Evolutionary conservation across 306 rosid species (phyloP).

Genomic region (Castanea sativa): DNA sequence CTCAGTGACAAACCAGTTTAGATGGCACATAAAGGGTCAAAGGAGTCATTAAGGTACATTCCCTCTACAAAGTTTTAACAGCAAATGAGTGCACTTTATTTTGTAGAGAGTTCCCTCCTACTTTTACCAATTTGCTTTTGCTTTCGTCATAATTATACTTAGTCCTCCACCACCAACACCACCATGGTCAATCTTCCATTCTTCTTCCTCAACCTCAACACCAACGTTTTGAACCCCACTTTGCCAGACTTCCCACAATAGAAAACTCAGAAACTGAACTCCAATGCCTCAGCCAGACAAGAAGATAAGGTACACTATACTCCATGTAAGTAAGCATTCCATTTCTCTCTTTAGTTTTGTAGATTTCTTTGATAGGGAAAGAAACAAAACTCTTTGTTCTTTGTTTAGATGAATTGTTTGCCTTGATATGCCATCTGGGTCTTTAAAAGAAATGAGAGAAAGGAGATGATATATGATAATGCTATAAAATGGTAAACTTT

Average conservation of each 20-base stretch:
- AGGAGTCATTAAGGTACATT: constrained; percentile 26
- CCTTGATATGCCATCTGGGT: background rate
- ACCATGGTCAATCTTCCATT: constrained; percentile 1
- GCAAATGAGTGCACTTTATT: constrained; percentile 65
- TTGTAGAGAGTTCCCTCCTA: constrained; percentile 83
- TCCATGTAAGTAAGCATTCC: constrained; percentile 31
- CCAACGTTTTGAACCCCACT: constrained; percentile 25
- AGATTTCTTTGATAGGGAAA: background rate
- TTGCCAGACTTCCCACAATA: constrained; percentile 18
- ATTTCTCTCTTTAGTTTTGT: constrained; percentile 19
- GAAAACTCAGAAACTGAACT: background rate
- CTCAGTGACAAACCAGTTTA: background rate
- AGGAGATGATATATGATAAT: background rate
- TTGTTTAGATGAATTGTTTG: constrained; percentile 8
- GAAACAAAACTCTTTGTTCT: background rate
- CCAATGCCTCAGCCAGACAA: constrained; percentile 23
- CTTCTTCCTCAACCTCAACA: constrained; percentile 8
- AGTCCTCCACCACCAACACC: constrained; percentile 48
- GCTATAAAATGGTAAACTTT: constrained; percentile 9
- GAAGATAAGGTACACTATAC: constrained; percentile 22
- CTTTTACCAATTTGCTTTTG: constrained; percentile 56
- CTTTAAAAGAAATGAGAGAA: background rate
- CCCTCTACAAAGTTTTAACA: constrained; percentile 42
- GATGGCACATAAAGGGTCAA: constrained; percentile 34
- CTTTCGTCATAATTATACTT: constrained; percentile 54